Percentiles rank a stretch among this genome's conserved stretches.
Conservation (phyloP, 805 yeast genomes). For the Hanseniaspora thailandica region DNA sequence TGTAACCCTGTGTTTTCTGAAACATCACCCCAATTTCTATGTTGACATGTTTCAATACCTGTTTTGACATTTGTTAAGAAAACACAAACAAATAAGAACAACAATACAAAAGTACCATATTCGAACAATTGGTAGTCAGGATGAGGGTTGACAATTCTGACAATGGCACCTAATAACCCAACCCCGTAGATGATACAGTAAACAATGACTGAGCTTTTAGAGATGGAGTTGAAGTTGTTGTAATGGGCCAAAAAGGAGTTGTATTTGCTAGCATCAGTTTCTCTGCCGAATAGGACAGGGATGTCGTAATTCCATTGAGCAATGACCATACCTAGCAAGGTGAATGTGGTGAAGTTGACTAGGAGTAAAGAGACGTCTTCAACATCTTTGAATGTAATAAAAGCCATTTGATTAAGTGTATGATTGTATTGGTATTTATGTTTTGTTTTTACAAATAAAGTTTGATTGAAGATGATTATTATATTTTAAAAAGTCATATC, state of each 20-base stretch:
- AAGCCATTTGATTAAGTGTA: constrained; percentile 1
- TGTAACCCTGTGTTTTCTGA: constrained; percentile 74
- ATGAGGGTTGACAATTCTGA: constrained; percentile 76
- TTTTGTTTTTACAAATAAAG: too few species aligned
- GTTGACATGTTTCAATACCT: constrained; percentile 57
- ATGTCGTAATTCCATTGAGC: constrained; percentile 75
- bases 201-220: constrained; percentile 29
- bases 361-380: constrained; percentile 26
- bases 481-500: too few species aligned
- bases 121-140: constrained; percentile 80
- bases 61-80: constrained; percentile 77
- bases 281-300: constrained; percentile 55
- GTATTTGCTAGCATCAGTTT: constrained; percentile 42
- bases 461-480: neutral
- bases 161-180: constrained; percentile 55
- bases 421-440: neutral
- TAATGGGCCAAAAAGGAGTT: constrained; percentile 61
- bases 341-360: constrained; percentile 42
- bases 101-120: constrained; percentile 70
- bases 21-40: constrained; percentile 90
- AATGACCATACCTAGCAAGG: constrained; percentile 67
- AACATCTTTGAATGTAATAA: constrained; percentile 23
- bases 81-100: constrained; percentile 60
- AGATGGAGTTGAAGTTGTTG: constrained; percentile 56
- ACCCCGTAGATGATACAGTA: constrained; percentile 42